Evolutionary conservation across 768 basidiomycete genomes (phyloP).

Genomic region (Symmetrospora coprosmae): DNA sequence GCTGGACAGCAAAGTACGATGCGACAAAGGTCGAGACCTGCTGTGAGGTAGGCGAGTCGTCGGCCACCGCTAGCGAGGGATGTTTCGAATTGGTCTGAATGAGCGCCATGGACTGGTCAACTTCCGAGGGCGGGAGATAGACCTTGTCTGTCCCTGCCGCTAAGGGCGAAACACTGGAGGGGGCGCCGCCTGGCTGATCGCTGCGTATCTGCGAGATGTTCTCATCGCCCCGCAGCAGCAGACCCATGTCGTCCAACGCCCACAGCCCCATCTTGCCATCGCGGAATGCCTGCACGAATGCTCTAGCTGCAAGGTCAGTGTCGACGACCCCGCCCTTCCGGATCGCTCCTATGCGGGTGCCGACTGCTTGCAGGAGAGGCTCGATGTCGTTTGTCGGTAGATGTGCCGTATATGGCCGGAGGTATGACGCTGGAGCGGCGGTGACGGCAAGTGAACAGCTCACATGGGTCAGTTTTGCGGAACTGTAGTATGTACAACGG

Average conservation of each 20-base stretch:
- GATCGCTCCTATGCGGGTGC: conserved; percentile 64
- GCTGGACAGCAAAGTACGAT: background rate
- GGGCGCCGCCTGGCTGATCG: background rate
- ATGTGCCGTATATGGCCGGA: conserved; percentile 46
- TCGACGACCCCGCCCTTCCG: conserved; percentile 61
- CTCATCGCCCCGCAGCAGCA: conserved; percentile 6
- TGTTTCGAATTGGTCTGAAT: background rate
- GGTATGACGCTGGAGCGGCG: conserved; percentile 45
- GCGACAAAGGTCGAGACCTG: conserved; percentile 16
- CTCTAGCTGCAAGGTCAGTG: conserved; percentile 54
- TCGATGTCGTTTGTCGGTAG: conserved; percentile 49
- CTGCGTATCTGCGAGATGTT: conserved; percentile 2
- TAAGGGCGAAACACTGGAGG: background rate
- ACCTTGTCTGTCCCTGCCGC: background rate
- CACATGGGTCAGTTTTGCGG: too few species aligned
- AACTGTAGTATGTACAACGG: conserved; percentile 2
- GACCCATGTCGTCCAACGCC: conserved; percentile 31
- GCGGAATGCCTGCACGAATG: conserved; percentile 81
- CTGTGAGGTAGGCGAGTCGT: conserved; percentile 9
- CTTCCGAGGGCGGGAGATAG: background rate
- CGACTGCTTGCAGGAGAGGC: conserved; percentile 56
- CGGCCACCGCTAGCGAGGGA: background rate
- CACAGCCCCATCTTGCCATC: conserved; percentile 36
- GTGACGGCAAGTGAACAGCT: conserved; percentile 25
- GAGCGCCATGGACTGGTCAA: background rate